Evolutionary conservation across 352 stramenopile species (phyloP), one percentile per base, ranked within the genome.

Genomic region (Phytophthora europaea): DNA sequence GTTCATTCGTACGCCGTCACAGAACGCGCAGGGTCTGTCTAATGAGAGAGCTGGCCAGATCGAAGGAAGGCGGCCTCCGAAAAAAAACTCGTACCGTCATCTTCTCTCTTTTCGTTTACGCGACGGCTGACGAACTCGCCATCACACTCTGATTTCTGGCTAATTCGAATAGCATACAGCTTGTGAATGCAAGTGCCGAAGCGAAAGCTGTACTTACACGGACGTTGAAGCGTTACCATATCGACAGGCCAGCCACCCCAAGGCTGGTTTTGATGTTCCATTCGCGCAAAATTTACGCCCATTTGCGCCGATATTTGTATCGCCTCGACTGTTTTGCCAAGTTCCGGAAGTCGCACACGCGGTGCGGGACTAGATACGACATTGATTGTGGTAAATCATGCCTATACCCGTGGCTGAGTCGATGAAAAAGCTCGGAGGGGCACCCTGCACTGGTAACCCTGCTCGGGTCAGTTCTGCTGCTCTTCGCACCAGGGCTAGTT

Each of bases 261-360:
- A 15, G 63, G 51, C 2, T 70, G 53, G 9, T 40, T 43, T 43
- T 70, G 26, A 4, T 20, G 6, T 48, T 64, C 22, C 54, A 63
- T 70, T 6, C 63, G 40, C n/a, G 43, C 53, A 23, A 53, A 63
- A 20, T 70, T 70, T 8, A 26, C 54, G 22, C 63, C 63, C 3
- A 70, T 40, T 15, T 64, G 63, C 2, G 63, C 33, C 1, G 63
- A 50, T 1, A 70, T 43, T 36, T 28, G 52, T 4, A 70, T 18
- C 33, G 38, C 26, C 51, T 70, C 52, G 18, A 63, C 40, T 12
- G 50, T 70, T 1, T 50, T n/a, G 13, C 18, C 23, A 18, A 20
- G 34, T 1, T 47, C 20, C 1, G 51, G 38, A 5, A 60, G 48
- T 22, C 38, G 53, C 12, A 56, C 59, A 16, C 28, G 48, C 8